Evolutionary conservation across 148 eudicot species (phyloP).

Genomic region (Bassia scoparia): DNA sequence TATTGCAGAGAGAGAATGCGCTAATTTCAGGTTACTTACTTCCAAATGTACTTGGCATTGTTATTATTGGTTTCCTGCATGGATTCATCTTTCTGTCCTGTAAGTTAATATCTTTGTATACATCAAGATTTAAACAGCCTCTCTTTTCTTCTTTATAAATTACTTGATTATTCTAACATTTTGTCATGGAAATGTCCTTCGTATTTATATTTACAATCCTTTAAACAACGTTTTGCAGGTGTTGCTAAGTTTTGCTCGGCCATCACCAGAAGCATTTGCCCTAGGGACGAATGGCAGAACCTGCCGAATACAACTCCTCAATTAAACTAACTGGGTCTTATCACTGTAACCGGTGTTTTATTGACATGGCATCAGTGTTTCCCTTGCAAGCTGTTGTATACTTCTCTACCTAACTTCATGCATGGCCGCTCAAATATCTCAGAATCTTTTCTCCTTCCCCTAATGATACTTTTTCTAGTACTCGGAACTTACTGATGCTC

Average conservation of each 20-base stretch:
- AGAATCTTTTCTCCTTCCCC: no score
- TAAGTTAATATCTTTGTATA: constrained; percentile 25
- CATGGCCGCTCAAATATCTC: no score
- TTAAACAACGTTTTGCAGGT: no score
- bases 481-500: no score
- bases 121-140: no score
- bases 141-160: no score
- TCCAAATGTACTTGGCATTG: constrained; percentile 69
- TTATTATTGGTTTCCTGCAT: constrained; percentile 65
- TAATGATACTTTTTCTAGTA: no score
- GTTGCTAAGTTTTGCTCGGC: constrained; percentile 55
- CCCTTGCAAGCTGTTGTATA: neutral
- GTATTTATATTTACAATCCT: no score
- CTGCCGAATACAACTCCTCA: constrained; percentile 7
- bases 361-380: neutral
- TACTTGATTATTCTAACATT: neutral
- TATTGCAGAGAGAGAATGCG: neutral
- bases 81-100: constrained; percentile 71
- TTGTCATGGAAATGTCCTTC: neutral
- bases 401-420: no score
- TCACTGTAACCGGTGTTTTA: no score
- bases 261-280: constrained; percentile 40
- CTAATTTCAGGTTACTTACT: constrained; percentile 60
- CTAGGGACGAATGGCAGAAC: constrained; percentile 21
- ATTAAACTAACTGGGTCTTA: constrained; percentile 18